Conservation (phyloP, 306 rosid species). For the Boehmeria nivea region DNA sequence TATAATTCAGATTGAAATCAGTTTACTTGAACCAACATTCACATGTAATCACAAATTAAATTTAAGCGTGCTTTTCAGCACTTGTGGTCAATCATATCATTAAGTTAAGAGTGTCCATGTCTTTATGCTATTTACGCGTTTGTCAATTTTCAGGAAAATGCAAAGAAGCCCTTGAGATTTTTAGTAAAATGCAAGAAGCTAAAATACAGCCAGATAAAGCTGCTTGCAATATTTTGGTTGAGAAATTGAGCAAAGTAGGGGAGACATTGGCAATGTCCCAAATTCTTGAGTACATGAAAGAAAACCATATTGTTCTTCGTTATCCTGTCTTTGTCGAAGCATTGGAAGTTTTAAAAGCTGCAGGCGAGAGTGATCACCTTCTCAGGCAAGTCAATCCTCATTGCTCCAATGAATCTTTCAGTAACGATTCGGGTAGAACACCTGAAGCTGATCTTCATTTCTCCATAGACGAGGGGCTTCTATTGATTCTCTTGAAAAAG, state of each 20-base stretch:
- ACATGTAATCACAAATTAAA: background rate
- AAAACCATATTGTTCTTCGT: conserved; percentile 59
- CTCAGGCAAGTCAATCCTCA: conserved; percentile 77
- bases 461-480: conserved; percentile 42
- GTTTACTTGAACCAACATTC: no score
- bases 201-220: conserved; percentile 77
- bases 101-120: no score
- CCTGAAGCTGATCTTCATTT: conserved; percentile 18
- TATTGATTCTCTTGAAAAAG: conserved; percentile 44
- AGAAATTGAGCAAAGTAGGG: conserved; percentile 55
- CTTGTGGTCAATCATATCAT: background rate
- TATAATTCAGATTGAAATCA: no score
- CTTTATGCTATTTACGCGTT: conserved; percentile 2
- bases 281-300: conserved; percentile 67
- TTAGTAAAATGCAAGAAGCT: conserved; percentile 71
- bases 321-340: conserved; percentile 62
- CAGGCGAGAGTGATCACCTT: conserved; percentile 48
- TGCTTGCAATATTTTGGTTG: conserved; percentile 73
- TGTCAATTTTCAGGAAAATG: conserved; percentile 51
- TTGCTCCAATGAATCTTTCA: conserved; percentile 26
- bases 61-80: background rate
- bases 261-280: conserved; percentile 38
- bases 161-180: conserved; percentile 71
- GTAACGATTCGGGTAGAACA: conserved; percentile 21
- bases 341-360: conserved; percentile 40